Evolutionary conservation across 192 early-diverging fungal genomes (phyloP), one percentile per base, ranked within the genome.

Genomic region (Fimicolochytrium jonesii): DNA sequence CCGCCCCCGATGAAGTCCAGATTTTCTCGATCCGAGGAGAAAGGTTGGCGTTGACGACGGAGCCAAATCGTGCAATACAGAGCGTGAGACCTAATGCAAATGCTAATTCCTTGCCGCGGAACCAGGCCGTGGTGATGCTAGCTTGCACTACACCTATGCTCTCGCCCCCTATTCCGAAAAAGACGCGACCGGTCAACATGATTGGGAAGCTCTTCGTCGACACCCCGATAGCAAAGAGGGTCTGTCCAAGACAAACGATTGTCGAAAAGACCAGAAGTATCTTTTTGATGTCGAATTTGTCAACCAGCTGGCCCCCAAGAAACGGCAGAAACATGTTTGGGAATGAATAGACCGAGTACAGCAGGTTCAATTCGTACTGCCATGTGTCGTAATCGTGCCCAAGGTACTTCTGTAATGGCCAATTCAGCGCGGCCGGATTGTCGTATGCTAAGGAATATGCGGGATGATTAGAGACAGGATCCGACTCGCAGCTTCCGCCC

Each of bases 301-400:
- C 84, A 15, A 88, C 80, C 4, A 84, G 69, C 42, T 65, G 62
- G 1, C 88, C 85, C 20, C 82, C 82, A 25, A 86, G 25, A 64
- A 83, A 79, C 13, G 86, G 86, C 10, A 86, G 58, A 64, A 88
- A 78, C 66, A 88, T 82, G 64, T 88, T 88, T 20, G 86, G 83
- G 18, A 84, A 65, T 4, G 83, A 84, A 60, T 86, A 88, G 9
- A 84, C 69, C 0, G 79, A 73, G 39, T 86, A 86, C 32, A 86
- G 70, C 34, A 86, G 70, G 35, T 84, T 81, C 30, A 85, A 71
- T 33, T 80, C 74, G 59, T 82, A 86, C 70, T 84, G 75, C 37
- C 63, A 77, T 3, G 31, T 30, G 57, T 56, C 59, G 37, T 79
- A 72, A n/a, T 71, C 68, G 28, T 69, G 61, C 6, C 71, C 73